Percentiles rank a stretch among this genome's conserved stretches.
These are phyloP conservation scores for Trametes hirsuta DNA, from an alignment of 1,284 basidiomycete species.

Conservation along the genomic window DNA sequence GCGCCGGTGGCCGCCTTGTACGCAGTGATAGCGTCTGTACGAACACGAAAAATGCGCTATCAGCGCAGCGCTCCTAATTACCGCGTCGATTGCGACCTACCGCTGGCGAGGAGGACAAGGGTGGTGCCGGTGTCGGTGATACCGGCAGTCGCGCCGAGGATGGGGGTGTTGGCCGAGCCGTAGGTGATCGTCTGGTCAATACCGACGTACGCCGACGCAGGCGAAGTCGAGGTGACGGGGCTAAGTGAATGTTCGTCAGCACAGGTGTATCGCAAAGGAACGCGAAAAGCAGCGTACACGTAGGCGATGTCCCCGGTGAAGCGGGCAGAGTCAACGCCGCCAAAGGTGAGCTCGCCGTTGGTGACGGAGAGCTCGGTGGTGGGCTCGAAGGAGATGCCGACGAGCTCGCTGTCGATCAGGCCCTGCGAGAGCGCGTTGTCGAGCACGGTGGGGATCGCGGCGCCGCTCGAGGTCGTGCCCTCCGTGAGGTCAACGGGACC, in stretches of 20 bases:
- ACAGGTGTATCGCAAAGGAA: not conserved
- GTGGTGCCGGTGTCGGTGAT: conserved; percentile 34
- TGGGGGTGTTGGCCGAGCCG: conserved; percentile 27
- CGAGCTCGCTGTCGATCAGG: conserved; percentile 31
- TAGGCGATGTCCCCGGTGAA: conserved; percentile 50
- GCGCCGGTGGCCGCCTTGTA: conserved; percentile 31
- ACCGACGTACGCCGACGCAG: conserved; percentile 53
- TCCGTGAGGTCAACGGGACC: conserved; percentile 52
- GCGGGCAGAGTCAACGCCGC: conserved; percentile 51
- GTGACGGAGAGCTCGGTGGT: conserved; percentile 37
- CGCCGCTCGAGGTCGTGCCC: conserved; percentile 15
- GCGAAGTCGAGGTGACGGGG: conserved; percentile 49
- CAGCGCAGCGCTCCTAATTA: not conserved
- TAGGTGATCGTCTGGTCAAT: conserved; percentile 54
- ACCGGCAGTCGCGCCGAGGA: conserved; percentile 29
- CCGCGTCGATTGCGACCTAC: conserved; percentile 16
- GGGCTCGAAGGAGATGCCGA: conserved; percentile 56
- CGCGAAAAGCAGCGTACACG: conserved; percentile 39
- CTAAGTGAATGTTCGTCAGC: conserved; percentile 30
- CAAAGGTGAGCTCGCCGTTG: conserved; percentile 42
- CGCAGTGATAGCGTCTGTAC: conserved; percentile 24
- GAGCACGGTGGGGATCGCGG: conserved; percentile 43
- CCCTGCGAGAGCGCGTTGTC: conserved; percentile 49
- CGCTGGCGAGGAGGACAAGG: conserved; percentile 41
- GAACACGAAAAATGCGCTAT: not conserved